A percentile compares a stretch with the other conserved stretches of the same genome.
Evolutionary conservation across 176 grass and related monocot genomes (phyloP).

Genomic region (Cenchrus americanus): DNA sequence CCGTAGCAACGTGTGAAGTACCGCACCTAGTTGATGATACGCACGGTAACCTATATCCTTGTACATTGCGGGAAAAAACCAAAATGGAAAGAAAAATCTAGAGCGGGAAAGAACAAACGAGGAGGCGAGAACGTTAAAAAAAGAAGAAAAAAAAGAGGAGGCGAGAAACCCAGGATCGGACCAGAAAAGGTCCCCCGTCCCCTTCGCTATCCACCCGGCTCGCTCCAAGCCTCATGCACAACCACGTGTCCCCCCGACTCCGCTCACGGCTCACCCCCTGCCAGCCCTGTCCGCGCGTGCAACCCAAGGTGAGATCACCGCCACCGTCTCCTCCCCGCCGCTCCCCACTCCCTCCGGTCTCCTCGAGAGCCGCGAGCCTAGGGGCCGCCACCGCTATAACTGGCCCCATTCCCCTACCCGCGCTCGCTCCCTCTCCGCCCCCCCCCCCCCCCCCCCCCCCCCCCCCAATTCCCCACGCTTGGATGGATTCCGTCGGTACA

Average conservation of each 20-base stretch:
- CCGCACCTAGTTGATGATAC: too few species aligned
- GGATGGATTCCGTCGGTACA: constrained; percentile 50
- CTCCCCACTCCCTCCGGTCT: background rate
- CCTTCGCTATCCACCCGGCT: constrained; percentile 25
- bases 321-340: constrained; percentile 21
- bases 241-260: constrained; percentile 36
- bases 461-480: background rate
- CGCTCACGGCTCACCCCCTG: background rate
- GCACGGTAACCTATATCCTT: background rate
- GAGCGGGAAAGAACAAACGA: constrained; percentile 3
- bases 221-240: background rate
- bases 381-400: constrained; percentile 31
- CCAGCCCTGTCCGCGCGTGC: constrained; percentile 17
- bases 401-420: background rate
- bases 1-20: too few species aligned
- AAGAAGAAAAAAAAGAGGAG: too few species aligned
- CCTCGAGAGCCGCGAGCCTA: constrained; percentile 28
- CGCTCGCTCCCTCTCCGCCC: background rate
- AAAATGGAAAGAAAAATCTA: background rate
- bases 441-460: background rate
- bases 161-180: constrained; percentile 24
- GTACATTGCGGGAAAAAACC: background rate
- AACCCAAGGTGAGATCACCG: constrained; percentile 54
- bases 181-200: constrained; percentile 20
- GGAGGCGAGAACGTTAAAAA: constrained; percentile 1